Conservation (phyloP, 768 basidiomycete species). For the Phylloporus scabripes region DNA sequence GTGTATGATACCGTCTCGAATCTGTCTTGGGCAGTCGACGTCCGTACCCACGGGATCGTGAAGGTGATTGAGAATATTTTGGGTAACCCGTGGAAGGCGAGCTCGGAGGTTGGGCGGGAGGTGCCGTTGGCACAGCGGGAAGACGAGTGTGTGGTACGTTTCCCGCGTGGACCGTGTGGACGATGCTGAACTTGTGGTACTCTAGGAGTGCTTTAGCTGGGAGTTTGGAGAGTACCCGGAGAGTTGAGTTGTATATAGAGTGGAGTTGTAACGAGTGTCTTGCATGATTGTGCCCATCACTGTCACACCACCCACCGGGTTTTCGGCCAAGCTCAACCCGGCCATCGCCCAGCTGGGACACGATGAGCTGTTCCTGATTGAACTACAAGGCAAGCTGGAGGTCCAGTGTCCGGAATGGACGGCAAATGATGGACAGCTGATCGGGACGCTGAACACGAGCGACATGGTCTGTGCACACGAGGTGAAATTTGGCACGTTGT, state of each 20-base stretch:
- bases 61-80: slow-evolving; percentile 73
- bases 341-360: slow-evolving; percentile 68
- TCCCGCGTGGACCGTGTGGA: no score
- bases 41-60: slow-evolving; percentile 77
- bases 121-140: slow-evolving; percentile 53
- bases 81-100: slow-evolving; percentile 63
- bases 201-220: slow-evolving; percentile 67
- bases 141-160: slow-evolving; percentile 66
- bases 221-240: slow-evolving; percentile 50
- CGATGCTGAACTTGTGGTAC: neutral
- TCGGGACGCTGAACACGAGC: slow-evolving; percentile 72
- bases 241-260: slow-evolving; percentile 3
- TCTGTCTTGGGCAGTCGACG: slow-evolving; percentile 77
- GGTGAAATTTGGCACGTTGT: neutral
- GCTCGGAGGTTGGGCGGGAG: slow-evolving; percentile 53
- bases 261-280: neutral
- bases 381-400: slow-evolving; percentile 80
- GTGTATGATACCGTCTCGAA: slow-evolving; percentile 90
- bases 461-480: slow-evolving; percentile 44
- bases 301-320: slow-evolving; percentile 31
- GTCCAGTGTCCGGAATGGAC: slow-evolving; percentile 49
- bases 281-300: slow-evolving; percentile 66
- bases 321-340: slow-evolving; percentile 47
- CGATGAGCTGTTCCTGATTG: slow-evolving; percentile 77
- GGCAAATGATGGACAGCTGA: slow-evolving; percentile 61